Conservation (phyloP, 106 monocot species). For the Allium sativum region DNA sequence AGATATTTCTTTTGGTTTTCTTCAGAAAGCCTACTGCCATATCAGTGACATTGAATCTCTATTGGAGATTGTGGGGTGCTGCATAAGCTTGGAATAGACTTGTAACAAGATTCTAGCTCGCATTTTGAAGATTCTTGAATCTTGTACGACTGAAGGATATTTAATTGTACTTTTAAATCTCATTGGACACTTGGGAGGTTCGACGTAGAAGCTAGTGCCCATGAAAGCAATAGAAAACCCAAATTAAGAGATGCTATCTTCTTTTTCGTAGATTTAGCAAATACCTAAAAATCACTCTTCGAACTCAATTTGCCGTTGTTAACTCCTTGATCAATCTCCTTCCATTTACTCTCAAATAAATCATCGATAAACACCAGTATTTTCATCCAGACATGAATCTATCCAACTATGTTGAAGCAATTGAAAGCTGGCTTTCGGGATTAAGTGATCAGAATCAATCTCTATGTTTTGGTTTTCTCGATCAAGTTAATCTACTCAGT, state of each 20-base stretch:
- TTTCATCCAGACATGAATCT: constrained; percentile 4
- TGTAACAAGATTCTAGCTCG: too few relatives aligned
- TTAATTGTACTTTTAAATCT: too few relatives aligned
- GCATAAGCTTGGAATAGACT: too few relatives aligned
- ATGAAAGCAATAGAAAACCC: constrained; percentile 20
- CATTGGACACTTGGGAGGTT: too few relatives aligned
- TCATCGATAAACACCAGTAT: constrained; percentile 4
- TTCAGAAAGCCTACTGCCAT: constrained; percentile 19
- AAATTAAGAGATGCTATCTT: constrained; percentile 24
- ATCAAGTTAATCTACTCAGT: background rate
- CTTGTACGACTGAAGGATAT: too few relatives aligned
- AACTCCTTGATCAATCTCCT: constrained; percentile 47
- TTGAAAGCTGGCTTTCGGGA: constrained; percentile 43
- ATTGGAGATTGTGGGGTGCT: constrained; percentile 53
- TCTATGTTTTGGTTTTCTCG: constrained; percentile 17
- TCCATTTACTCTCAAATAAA: constrained; percentile 33
- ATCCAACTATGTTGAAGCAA: constrained; percentile 10
- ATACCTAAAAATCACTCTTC: constrained; percentile 10
- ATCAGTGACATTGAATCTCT: constrained; percentile 53
- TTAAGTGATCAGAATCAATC: constrained; percentile 28
- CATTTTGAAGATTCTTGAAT: too few relatives aligned
- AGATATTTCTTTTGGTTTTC: background rate
- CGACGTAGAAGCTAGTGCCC: constrained; percentile 26
- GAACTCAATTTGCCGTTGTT: constrained; percentile 33
- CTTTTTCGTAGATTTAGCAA: constrained; percentile 8